Base-by-base conservation (phyloP, 768 basidiomycete species). In the Boletus reticuloceps region DNA sequence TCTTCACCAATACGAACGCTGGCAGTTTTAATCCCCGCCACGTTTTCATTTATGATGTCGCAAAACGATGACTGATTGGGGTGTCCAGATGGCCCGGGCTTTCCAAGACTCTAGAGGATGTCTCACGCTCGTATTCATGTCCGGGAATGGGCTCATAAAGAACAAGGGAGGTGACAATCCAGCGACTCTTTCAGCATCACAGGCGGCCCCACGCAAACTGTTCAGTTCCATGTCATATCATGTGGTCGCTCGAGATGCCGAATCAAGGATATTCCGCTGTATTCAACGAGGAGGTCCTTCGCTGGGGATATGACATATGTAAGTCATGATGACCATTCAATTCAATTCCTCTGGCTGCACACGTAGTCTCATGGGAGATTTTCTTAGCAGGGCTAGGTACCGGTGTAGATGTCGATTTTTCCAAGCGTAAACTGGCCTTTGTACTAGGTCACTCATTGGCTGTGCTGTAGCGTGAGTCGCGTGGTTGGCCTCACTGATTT, bases 351-450 rank as follows among this genome's bases (percentile, higher is more conserved):
- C 38, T n/a, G 4, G 8, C 13, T 34, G 32, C 14, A 13, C 14
- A 36, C 14, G 6, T 6, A 60, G 55, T 51, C 25, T 45, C 36
- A 29, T 54, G 55, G 39, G 58, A 59, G 9, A 19, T 51, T 11
- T 19, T 60, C 42, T 20, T 60, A 0, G 25, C 53, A 0, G 47
- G 56, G 6, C 8, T 54, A 14, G 56, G 59, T 5, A 41, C 16
- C 12, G 45, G 49, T 9, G 53, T 51, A 6, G 50, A 51, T 6
- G 47, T 60, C 27, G 50, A 58, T 17, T 60, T 60, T 7, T 60
- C 56, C 9, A 45, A 49, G 38, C 56, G 59, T 8, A 37, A 31
- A 52, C 59, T 60, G 11, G 53, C 37, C 3, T 13, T 22, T 2
- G 46, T 58, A n/a, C n/a, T n/a, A 1, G 59, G 56, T 3, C 59